These are phyloP conservation scores for Trichomonas gallinae DNA, from an alignment of 208 protist genomes.

Conservation along the genomic window DNA sequence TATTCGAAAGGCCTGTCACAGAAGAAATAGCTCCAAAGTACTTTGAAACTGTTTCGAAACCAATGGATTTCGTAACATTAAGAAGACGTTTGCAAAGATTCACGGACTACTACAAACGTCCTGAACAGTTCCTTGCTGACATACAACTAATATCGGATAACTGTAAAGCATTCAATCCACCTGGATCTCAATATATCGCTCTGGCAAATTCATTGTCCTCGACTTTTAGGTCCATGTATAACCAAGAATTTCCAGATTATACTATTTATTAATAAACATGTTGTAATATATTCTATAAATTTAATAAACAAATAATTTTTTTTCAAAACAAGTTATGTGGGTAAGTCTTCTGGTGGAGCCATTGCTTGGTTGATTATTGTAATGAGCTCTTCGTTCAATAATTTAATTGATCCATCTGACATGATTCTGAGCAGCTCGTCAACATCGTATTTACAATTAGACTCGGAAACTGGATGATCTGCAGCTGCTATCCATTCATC, in stretches of 20 bases:
- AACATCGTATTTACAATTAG: not conserved
- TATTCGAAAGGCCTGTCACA: not conserved
- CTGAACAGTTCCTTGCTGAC: not conserved
- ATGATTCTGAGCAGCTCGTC: not conserved
- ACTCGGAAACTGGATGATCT: not conserved
- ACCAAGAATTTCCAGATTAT: not conserved
- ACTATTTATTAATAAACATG: not conserved
- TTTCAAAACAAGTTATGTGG: not conserved
- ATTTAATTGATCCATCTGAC: not conserved
- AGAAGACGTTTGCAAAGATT: not conserved
- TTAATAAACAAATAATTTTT: not conserved
- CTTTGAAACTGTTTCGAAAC: not conserved
- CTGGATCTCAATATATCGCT: not conserved
- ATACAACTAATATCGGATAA: not conserved
- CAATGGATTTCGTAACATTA: not conserved
- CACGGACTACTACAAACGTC: not conserved
- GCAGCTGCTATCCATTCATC: not conserved
- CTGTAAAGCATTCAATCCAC: not conserved
- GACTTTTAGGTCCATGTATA: not conserved
- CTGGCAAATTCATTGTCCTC: not conserved
- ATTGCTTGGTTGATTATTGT: not conserved
- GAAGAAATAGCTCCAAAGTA: slow-evolving; percentile 1
- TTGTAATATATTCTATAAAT: not conserved
- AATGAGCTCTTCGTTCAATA: not conserved
- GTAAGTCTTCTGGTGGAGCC: not conserved